Evolutionary conservation across 352 stramenopile genomes (phyloP).

Genomic region (Thalassiosira sp.): DNA sequence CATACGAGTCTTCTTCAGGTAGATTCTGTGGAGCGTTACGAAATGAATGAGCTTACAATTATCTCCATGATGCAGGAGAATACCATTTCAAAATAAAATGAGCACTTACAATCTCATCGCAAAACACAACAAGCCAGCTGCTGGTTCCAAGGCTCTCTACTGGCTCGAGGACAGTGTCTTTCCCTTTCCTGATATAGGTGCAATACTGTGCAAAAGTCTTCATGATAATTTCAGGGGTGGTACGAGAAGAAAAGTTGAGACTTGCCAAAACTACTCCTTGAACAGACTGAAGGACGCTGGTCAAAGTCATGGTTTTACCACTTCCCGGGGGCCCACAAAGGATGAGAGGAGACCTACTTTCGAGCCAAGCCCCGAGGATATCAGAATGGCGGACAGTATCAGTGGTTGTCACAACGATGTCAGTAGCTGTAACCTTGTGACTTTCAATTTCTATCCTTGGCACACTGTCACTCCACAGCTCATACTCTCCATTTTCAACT

Average conservation of each 20-base stretch:
- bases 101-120: slow-evolving; percentile 99
- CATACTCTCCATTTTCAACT: slow-evolving; percentile 95
- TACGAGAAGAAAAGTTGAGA: slow-evolving; percentile 99
- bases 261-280: slow-evolving; percentile 97
- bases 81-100: no score
- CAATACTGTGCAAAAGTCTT: slow-evolving; percentile 98
- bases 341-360: slow-evolving; percentile 89
- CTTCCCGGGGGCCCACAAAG: slow-evolving; percentile 82
- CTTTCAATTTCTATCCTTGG: slow-evolving; percentile 97
- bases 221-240: slow-evolving; percentile 97
- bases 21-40: no score
- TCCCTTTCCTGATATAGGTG: slow-evolving; percentile 95
- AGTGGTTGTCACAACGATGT: slow-evolving; percentile 99
- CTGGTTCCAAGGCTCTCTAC: slow-evolving; percentile 86
- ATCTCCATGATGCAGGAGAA: no score
- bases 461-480: slow-evolving; percentile 94
- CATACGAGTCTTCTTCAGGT: slow-evolving; percentile 96
- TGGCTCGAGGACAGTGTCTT: slow-evolving; percentile 94
- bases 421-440: slow-evolving; percentile 92
- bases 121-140: slow-evolving; percentile 99
- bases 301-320: slow-evolving; percentile 99
- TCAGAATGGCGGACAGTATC: slow-evolving; percentile 98
- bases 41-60: no score
- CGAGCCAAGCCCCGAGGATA: slow-evolving; percentile 96
- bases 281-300: slow-evolving; percentile 95